A percentile compares a stretch with the other conserved stretches of the same genome.
These are phyloP conservation scores for Naematelia aurantialba DNA, from an alignment of 768 basidiomycete species.

Conservation along the genomic window DNA sequence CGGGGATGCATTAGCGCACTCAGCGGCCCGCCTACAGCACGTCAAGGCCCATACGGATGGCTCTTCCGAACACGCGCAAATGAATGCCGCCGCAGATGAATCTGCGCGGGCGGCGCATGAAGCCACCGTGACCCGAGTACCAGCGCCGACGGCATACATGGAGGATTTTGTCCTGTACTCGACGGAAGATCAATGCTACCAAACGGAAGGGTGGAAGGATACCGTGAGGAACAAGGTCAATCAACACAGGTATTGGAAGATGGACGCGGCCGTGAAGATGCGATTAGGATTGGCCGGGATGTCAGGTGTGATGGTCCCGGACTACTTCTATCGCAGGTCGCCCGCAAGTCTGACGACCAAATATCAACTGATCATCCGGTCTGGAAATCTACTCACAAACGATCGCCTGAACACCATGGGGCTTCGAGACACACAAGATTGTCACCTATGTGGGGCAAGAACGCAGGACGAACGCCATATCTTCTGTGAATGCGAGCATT, in stretches of 20 bases:
- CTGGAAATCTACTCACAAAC: not conserved
- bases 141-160: conserved; percentile 17
- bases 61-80: conserved; percentile 1
- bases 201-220: conserved; percentile 13
- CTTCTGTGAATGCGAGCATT: conserved; percentile 11
- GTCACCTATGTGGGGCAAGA: not conserved
- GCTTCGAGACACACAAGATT: not conserved
- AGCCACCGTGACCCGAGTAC: not conserved
- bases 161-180: conserved; percentile 4
- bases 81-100: conserved; percentile 13
- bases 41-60: conserved; percentile 18
- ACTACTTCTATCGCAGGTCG: not conserved
- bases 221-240: not conserved
- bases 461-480: conserved; percentile 8
- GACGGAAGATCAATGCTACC: not conserved
- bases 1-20: no score
- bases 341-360: not conserved
- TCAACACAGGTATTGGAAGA: no score
- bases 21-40: conserved; percentile 1
- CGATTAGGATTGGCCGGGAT: not conserved
- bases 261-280: no score
- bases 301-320: not conserved
- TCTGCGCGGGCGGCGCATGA: conserved; percentile 7
- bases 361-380: not conserved
- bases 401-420: not conserved